Percentiles rank a stretch among this genome's conserved stretches.
Conservation (phyloP, 2,329 filamentous ascomycete genomes). For the Eutypa lata region DNA sequence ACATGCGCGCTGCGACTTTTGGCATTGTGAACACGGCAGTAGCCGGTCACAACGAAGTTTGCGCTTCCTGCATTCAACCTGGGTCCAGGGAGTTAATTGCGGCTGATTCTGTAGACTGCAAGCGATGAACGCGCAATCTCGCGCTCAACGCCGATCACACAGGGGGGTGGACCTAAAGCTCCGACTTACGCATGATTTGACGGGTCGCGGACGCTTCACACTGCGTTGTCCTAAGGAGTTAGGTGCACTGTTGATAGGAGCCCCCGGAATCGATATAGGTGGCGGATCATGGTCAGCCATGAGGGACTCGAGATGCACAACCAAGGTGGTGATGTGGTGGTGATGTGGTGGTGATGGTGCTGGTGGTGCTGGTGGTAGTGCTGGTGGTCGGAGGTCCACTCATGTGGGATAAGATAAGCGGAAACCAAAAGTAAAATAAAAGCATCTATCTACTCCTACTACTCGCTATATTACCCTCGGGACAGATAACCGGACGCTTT, state of each 20-base stretch:
- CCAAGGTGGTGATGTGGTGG: no score
- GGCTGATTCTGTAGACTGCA: no score
- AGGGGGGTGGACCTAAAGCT: not conserved
- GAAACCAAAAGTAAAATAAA: not conserved
- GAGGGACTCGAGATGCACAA: not conserved
- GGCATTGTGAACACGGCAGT: constrained; percentile 56
- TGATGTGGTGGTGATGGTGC: not conserved
- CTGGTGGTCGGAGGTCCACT: not conserved
- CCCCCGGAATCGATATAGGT: not conserved
- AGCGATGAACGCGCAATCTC: not conserved
- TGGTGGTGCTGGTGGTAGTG: not conserved
- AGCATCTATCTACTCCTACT: no score
- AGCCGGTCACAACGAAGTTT: constrained; percentile 55
- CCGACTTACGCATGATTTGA: constrained; percentile 20
- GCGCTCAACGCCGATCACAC: constrained; percentile 13
- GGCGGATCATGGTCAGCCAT: not conserved
- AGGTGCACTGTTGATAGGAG: constrained; percentile 14
- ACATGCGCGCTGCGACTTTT: constrained; percentile 53
- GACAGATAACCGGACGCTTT: no score
- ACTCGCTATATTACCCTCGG: no score
- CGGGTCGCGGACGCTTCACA: constrained; percentile 26
- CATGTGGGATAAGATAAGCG: not conserved
- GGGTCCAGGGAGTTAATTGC: not conserved
- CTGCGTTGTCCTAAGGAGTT: constrained; percentile 9
- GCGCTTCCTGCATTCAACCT: constrained; percentile 50